Evolutionary conservation across 2,329 filamentous ascomycete genomes (phyloP).

Genomic region (Ophioceras dolichostomum): DNA sequence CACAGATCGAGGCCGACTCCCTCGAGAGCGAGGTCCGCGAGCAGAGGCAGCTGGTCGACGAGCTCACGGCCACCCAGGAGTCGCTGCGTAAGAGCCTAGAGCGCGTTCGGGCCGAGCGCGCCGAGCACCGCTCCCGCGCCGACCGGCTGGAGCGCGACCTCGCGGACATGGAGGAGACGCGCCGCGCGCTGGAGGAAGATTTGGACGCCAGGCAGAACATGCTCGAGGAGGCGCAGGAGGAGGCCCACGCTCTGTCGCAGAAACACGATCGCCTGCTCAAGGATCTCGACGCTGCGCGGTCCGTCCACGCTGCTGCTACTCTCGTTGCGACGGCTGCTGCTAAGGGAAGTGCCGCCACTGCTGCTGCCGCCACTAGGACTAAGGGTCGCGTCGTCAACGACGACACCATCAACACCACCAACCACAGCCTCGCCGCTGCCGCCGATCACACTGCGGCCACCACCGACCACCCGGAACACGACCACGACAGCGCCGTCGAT

Average conservation of each 20-base stretch:
- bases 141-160: constrained; percentile 43
- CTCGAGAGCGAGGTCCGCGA: constrained; percentile 62
- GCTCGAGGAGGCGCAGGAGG: constrained; percentile 13
- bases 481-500: constrained; percentile 5
- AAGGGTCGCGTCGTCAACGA: too few relatives aligned
- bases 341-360: too few relatives aligned
- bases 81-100: constrained; percentile 56
- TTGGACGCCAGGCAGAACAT: constrained; percentile 8
- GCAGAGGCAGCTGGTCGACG: constrained; percentile 52
- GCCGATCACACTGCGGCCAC: too few relatives aligned
- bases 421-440: too few relatives aligned
- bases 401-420: constrained; percentile 49
- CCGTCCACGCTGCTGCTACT: too few relatives aligned
- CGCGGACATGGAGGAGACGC: constrained; percentile 28
- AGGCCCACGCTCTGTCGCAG: too few relatives aligned
- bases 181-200: constrained; percentile 23
- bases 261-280: too few relatives aligned
- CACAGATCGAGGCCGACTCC: constrained; percentile 51
- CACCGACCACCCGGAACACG: too few relatives aligned
- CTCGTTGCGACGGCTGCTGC: too few relatives aligned
- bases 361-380: too few relatives aligned
- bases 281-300: not conserved
- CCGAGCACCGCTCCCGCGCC: constrained; percentile 38
- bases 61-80: constrained; percentile 41
- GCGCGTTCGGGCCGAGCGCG: constrained; percentile 53